Evolutionary conservation across 1,139 yeast genomes (phyloP).

Genomic region (Kodamaea ohmeri): DNA sequence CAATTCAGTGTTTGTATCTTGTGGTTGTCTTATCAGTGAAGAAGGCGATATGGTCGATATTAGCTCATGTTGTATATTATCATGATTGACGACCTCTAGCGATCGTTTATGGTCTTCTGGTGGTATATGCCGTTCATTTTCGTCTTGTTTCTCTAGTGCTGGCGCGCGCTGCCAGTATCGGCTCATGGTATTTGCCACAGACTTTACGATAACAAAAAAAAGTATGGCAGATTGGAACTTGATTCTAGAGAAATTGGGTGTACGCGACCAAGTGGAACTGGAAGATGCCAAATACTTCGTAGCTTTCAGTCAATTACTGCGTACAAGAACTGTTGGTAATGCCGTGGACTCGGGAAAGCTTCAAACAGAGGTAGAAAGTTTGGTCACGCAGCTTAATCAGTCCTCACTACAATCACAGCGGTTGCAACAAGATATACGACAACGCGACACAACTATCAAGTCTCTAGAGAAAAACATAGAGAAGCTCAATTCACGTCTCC

Average conservation of each 20-base stretch:
- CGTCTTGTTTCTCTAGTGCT: neutral
- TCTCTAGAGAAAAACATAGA: slow-evolving; percentile 22
- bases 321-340: neutral
- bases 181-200: slow-evolving; percentile 7
- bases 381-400: slow-evolving; percentile 26
- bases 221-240: slow-evolving; percentile 5
- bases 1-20: neutral
- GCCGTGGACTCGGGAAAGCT: slow-evolving; percentile 9
- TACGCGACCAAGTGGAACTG: slow-evolving; percentile 31
- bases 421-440: slow-evolving; percentile 18
- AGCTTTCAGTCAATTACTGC: slow-evolving; percentile 32
- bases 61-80: neutral
- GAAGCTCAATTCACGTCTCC: slow-evolving; percentile 30
- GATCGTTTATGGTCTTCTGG: no score
- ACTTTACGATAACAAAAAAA: slow-evolving; percentile 4
- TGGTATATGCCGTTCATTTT: neutral
- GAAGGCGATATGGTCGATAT: neutral
- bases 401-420: slow-evolving; percentile 25
- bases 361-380: slow-evolving; percentile 15
- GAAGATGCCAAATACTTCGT: slow-evolving; percentile 30
- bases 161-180: slow-evolving; percentile 5
- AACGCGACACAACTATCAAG: slow-evolving; percentile 16
- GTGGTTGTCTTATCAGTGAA: neutral
- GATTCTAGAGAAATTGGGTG: slow-evolving; percentile 9
- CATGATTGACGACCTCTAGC: no score